These are phyloP conservation scores for Candida xyloterini DNA, from an alignment of 805 yeast species.

Conservation along the genomic window DNA sequence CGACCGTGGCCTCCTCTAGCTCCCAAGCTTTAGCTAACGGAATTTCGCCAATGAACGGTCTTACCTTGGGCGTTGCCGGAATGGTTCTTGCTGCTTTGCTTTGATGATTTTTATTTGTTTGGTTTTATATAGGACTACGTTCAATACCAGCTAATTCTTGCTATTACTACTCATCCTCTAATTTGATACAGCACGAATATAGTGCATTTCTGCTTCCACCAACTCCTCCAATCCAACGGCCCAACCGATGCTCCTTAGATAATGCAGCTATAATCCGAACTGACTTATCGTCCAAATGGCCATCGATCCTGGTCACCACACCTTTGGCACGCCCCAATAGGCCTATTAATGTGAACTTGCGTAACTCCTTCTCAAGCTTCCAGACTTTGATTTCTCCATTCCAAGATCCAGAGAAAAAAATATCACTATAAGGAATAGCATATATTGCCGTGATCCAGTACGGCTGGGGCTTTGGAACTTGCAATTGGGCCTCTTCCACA, in stretches of 20 bases:
- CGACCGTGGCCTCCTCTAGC: constrained; percentile 26
- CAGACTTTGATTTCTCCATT: constrained; percentile 75
- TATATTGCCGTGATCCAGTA: constrained; percentile 80
- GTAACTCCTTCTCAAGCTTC: constrained; percentile 64
- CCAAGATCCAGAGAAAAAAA: constrained; percentile 88
- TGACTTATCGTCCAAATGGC: constrained; percentile 48
- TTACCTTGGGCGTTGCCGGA: constrained; percentile 35
- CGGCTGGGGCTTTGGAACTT: constrained; percentile 73
- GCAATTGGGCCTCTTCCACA: constrained; percentile 36
- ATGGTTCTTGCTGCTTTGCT: constrained; percentile 37
- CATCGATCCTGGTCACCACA: constrained; percentile 60
- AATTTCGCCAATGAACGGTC: constrained; percentile 30
- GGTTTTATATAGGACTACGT: constrained; percentile 6
- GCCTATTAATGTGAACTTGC: constrained; percentile 58
- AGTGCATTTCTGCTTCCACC: constrained; percentile 74
- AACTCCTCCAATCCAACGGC: constrained; percentile 73
- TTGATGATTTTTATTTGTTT: constrained; percentile 19
- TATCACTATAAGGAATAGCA: constrained; percentile 81
- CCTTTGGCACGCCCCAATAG: constrained; percentile 63
- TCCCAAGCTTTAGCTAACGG: constrained; percentile 34
- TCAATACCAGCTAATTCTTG: constrained; percentile 11
- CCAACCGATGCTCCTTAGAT: constrained; percentile 83
- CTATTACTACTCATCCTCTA: constrained; percentile 13
- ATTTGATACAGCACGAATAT: constrained; percentile 47
- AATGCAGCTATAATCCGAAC: constrained; percentile 62